These are phyloP conservation scores for Pseudocercospora vitis DNA, from an alignment of 2,329 filamentous ascomycete genomes.

Conservation along the genomic window DNA sequence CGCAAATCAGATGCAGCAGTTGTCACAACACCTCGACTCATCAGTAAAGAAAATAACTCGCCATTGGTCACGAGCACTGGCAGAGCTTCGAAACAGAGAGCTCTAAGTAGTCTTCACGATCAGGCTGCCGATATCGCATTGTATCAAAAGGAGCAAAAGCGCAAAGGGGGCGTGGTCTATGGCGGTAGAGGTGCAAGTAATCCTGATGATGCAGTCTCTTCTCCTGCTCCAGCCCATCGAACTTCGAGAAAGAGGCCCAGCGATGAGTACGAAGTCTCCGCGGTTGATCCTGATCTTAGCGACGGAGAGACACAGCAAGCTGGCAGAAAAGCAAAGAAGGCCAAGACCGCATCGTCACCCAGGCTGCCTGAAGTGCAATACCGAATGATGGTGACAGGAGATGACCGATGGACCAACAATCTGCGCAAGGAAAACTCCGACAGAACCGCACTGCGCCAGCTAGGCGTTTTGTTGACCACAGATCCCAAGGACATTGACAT, in stretches of 20 bases:
- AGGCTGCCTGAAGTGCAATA: conserved; percentile 65
- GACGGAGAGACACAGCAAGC: conserved; percentile 47
- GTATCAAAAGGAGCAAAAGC: conserved; percentile 92
- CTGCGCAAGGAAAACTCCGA: conserved; percentile 73
- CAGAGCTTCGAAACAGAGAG: conserved; percentile 84
- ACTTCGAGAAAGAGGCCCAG: conserved; percentile 39
- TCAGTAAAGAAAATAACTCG: conserved; percentile 75
- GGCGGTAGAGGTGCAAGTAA: conserved; percentile 52
- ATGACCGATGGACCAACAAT: conserved; percentile 72
- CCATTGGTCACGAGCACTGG: conserved; percentile 70
- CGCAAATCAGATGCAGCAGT: conserved; percentile 24
- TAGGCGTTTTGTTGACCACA: conserved; percentile 81
- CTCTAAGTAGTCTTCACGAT: conserved; percentile 71
- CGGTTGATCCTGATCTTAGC: conserved; percentile 46
- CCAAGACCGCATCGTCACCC: conserved; percentile 48
- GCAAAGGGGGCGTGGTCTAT: conserved; percentile 65
- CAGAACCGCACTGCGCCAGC: conserved; percentile 74
- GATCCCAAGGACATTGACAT: conserved; percentile 78
- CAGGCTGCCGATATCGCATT: conserved; percentile 81
- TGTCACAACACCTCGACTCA: conserved; percentile 32
- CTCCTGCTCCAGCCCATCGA: conserved; percentile 27
- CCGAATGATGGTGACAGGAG: conserved; percentile 79
- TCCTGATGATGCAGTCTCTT: conserved; percentile 46
- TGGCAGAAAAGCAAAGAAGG: conserved; percentile 50
- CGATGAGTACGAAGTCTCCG: conserved; percentile 44